Evolutionary conservation across 148 eudicot species (phyloP), one percentile per base, ranked within the genome.

Genomic region (Tetragonia tetragonoides): DNA sequence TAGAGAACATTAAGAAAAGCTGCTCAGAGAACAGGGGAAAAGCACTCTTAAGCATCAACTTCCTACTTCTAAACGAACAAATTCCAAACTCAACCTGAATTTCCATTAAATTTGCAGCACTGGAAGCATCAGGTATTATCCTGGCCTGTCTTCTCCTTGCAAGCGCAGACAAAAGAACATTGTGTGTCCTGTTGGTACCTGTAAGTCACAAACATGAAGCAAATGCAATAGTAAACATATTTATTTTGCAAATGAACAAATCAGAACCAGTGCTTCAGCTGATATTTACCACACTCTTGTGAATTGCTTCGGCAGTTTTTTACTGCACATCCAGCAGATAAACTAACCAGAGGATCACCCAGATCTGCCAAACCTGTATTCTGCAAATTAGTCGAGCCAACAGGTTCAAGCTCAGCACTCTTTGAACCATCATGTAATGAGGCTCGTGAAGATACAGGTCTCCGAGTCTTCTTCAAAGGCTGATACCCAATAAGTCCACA

Each of bases 401-500:
- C 6, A 60, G 64, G 64, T n/a, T n/a, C 64, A 60, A 20, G 64
- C 28, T 21, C 28, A 20, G 64, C 64, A 60, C 10, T 60, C 24
- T 60, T 60, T n/a, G 28, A 17, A 60, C 64, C 28, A 21, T 21
- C 64, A 60, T 60, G 5, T 6, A 28, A 60, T 60, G 64, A 20
- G n/a, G 5, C n/a, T n/a, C 10, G 64, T 8, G 28, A n/a, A 60
- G 34, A 60, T n/a, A 7, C 28, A 59, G 62, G 62, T 60, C 7
- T 6, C 8, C 8, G 64, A 60, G 64, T 60, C 21, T 60, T 60
- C 28, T 60, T 60, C 0, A 0, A 6, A 20, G 28, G 21, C 62
- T 3, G 64, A 60, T n/a, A 60, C 64, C 64, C 64, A 60, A 60
- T 60, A 34, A 91, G 88, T 77, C 91, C 93, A 78, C 97, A 94